These are phyloP conservation scores for Adansonia digitata DNA, from an alignment of 345 rosid genomes.

Conservation along the genomic window DNA sequence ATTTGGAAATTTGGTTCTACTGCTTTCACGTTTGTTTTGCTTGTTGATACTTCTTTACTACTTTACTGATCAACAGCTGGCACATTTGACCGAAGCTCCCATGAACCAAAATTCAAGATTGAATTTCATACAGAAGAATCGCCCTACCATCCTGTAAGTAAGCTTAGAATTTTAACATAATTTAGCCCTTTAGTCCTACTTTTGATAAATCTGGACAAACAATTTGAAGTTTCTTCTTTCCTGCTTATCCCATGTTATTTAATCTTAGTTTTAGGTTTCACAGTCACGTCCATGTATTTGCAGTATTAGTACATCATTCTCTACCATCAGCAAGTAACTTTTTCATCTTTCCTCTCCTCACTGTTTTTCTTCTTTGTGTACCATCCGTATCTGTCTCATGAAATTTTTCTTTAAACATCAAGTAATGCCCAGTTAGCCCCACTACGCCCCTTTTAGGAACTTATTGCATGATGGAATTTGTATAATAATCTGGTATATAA, in stretches of 20 bases:
- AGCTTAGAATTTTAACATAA: neutral
- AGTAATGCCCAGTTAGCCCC: too few species aligned
- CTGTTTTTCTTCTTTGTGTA: neutral
- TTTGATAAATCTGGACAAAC: neutral
- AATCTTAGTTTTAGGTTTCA: neutral
- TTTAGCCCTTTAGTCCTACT: neutral
- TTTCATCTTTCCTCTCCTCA: neutral
- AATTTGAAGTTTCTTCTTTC: neutral
- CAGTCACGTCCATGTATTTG: neutral
- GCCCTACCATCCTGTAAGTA: conserved; percentile 78
- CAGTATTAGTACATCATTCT: neutral
- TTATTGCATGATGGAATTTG: neutral
- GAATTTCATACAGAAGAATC: conserved; percentile 63
- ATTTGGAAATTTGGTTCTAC: neutral
- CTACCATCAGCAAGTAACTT: neutral
- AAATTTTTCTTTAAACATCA: neutral
- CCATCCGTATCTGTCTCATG: neutral
- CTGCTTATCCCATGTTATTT: neutral
- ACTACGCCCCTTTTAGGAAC: neutral
- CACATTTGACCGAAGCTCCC: conserved; percentile 60
- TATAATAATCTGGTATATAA: neutral
- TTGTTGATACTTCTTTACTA: neutral
- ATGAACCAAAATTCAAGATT: conserved; percentile 77
- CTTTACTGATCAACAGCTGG: conserved; percentile 40
- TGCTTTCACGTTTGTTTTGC: neutral